Conservation (phyloP, 345 rosid genomes). For the Passiflora organensis region DNA sequence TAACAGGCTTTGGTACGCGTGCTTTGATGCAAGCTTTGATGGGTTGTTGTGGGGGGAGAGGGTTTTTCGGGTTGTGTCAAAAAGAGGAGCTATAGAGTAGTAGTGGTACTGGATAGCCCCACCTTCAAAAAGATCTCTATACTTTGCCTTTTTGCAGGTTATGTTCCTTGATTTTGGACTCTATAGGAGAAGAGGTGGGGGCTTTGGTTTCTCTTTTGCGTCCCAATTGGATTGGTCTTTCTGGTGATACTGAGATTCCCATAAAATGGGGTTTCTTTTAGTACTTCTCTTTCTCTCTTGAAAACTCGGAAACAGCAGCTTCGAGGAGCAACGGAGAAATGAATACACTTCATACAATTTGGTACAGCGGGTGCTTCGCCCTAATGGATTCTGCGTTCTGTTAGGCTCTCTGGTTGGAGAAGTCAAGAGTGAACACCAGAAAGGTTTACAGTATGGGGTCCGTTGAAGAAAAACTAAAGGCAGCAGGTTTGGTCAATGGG, state of each 20-base stretch:
- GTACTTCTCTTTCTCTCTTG: slow-evolving; percentile 1
- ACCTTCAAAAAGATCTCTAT: slow-evolving; percentile 26
- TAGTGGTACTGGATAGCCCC: slow-evolving; percentile 25
- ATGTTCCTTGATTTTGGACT: slow-evolving; percentile 60
- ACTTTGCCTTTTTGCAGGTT: slow-evolving; percentile 39
- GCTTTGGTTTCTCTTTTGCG: slow-evolving; percentile 12
- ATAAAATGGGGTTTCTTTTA: too few relatives aligned
- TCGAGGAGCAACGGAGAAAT: too few relatives aligned
- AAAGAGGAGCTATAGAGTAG: neutral
- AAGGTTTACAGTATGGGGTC: slow-evolving; percentile 4
- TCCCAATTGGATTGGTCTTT: slow-evolving; percentile 25
- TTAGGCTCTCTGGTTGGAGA: slow-evolving; percentile 15
- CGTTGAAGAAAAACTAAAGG: slow-evolving; percentile 64
- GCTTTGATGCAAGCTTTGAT: slow-evolving; percentile 46
- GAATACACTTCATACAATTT: too few relatives aligned
- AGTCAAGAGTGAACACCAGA: neutral
- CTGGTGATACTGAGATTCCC: slow-evolving; percentile 25
- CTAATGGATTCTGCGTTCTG: slow-evolving; percentile 5
- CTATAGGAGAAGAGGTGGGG: neutral
- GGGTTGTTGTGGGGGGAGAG: slow-evolving; percentile 16
- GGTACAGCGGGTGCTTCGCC: too few relatives aligned
- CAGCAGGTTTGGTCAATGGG: slow-evolving; percentile 35
- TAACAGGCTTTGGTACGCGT: slow-evolving; percentile 41
- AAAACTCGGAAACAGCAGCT: too few relatives aligned
- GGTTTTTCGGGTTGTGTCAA: slow-evolving; percentile 16